Base-by-base conservation (phyloP, 176 grass and related monocot species). In the Secale cereale region DNA sequence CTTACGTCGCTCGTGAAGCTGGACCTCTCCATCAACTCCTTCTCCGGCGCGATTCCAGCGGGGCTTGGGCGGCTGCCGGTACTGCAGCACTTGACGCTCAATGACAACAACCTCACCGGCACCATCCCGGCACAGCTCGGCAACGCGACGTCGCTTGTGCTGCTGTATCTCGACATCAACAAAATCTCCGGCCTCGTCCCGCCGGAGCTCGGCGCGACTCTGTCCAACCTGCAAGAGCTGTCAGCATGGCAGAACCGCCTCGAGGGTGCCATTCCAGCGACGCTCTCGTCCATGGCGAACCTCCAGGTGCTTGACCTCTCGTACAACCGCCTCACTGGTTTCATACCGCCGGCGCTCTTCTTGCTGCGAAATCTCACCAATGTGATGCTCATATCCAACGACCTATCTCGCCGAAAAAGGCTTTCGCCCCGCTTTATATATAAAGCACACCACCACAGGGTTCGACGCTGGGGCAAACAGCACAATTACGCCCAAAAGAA, bases 171-270 rank as follows among this genome's bases (percentile, higher is more conserved):
- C 1, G 93, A 98, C 85, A 94, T 91, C 30, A 98, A 98, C 83
- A 85, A 94, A 29, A 93, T 98, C 85, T 95, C 95, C 8, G 95
- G 95, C 26, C 91, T 95, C 28, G 66, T 98, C 62, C 91, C 96
- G 10, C 46, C 96, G 1, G 87, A 89, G 39, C 87, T 98, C 27
- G 93, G 89, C 20, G 57, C 65, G 32, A 33, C 32, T 0, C 86
- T 98, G 4, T 7, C 87, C 40, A 54, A 15, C 1, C 85, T 98
- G 39, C 85, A 85, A 17, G 83, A 92, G 50, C 2, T 98, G 6
- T 98, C 92, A 80, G 93, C 96, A 14, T 95, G 93, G 96, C 91
- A 98, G 86, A 98, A 98, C 86, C 91, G 83, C 30, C 88, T 98
- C 8, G 91, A 93, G 63, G 96, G 96, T 36, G 82, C 91, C 27